A percentile compares a stretch with the other conserved stretches of the same genome.
These are phyloP conservation scores for Geosmithia morbida DNA, from an alignment of 2,329 filamentous ascomycete species.

Conservation along the genomic window DNA sequence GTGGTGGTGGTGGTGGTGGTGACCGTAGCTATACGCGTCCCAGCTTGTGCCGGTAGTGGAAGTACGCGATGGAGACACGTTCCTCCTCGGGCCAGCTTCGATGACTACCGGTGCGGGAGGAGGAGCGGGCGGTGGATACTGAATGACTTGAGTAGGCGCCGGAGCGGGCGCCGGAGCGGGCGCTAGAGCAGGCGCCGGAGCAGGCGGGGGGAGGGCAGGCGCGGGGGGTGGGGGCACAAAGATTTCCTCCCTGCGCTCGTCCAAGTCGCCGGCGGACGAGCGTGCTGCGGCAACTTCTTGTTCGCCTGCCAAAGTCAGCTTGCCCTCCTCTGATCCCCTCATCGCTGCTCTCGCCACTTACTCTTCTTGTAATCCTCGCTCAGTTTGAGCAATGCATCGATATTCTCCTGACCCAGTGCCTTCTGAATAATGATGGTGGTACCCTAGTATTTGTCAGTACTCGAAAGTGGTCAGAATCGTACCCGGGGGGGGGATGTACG, in stretches of 20 bases:
- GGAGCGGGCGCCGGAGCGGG: conserved; percentile 17
- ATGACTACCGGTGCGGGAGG: conserved; percentile 17
- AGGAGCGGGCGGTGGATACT: conserved; percentile 8
- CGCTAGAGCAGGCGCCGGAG: conserved; percentile 8
- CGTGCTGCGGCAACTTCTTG: conserved; percentile 28
- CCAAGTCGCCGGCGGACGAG: conserved; percentile 29
- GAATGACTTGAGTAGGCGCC: conserved; percentile 2
- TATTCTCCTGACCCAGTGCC: conserved; percentile 79
- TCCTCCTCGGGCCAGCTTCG: conserved; percentile 21
- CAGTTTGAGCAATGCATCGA: conserved; percentile 74
- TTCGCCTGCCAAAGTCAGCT: conserved; percentile 17
- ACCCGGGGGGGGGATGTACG: conserved; percentile 9
- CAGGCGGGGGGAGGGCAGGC: background rate
- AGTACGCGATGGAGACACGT: conserved; percentile 30
- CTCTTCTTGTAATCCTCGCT: conserved; percentile 63
- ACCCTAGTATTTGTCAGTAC: conserved; percentile 35
- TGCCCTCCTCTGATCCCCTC: background rate
- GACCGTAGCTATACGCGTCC: conserved; percentile 12
- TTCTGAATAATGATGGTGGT: conserved; percentile 69
- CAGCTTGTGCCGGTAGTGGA: conserved; percentile 20
- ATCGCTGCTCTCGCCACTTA: conserved; percentile 14
- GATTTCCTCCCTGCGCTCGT: conserved; percentile 29
- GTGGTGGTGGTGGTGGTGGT: conserved; percentile 14
- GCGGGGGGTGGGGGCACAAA: conserved; percentile 2
- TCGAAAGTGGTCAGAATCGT: background rate